Percentiles rank a stretch among this genome's conserved stretches.
Evolutionary conservation across 495 filamentous ascomycete genomes (phyloP).

Genomic region (Aspergillus bertholletiae): DNA sequence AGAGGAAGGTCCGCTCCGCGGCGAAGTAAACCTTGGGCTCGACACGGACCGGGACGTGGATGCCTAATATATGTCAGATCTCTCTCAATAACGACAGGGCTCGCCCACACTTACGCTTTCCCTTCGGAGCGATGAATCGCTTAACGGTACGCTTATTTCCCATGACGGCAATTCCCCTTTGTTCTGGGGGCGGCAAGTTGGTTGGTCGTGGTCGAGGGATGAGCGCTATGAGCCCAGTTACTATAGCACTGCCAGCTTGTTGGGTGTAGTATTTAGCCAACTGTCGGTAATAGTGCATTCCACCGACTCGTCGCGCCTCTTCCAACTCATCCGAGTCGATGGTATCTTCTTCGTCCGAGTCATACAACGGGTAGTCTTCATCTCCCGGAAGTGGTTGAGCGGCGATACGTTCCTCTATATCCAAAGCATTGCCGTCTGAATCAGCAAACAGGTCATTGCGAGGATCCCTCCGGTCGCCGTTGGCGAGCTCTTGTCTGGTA

Average conservation of each 20-base stretch:
- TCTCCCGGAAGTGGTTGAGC: conserved; percentile 54
- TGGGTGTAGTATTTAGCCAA: conserved; percentile 46
- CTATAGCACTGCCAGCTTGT: conserved; percentile 35
- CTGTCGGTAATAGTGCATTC: conserved; percentile 63
- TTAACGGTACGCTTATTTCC: conserved; percentile 52
- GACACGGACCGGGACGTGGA: conserved; percentile 91
- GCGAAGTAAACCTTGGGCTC: conserved; percentile 98
- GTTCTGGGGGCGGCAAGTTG: conserved; percentile 49
- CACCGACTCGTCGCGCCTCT: conserved; percentile 68
- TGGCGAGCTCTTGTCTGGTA: conserved; percentile 18
- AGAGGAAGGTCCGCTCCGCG: conserved; percentile 90
- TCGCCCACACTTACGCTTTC: conserved; percentile 60
- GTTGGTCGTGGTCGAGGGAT: conserved; percentile 61
- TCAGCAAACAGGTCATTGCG: conserved; percentile 30
- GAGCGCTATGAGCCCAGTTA: conserved; percentile 44
- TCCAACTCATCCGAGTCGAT: conserved; percentile 65
- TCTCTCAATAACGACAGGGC: conserved; percentile 1
- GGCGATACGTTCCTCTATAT: conserved; percentile 72
- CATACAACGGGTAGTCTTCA: conserved; percentile 82
- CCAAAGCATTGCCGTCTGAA: conserved; percentile 52
- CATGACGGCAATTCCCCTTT: conserved; percentile 44
- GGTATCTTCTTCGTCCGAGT: conserved; percentile 84
- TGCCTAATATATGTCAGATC: conserved; percentile 45
- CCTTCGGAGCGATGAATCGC: conserved; percentile 82
- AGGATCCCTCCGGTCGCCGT: not conserved